Evolutionary conservation across 345 rosid species (phyloP), one percentile per base, ranked within the genome.

Genomic region (Cardamine resedifolia): DNA sequence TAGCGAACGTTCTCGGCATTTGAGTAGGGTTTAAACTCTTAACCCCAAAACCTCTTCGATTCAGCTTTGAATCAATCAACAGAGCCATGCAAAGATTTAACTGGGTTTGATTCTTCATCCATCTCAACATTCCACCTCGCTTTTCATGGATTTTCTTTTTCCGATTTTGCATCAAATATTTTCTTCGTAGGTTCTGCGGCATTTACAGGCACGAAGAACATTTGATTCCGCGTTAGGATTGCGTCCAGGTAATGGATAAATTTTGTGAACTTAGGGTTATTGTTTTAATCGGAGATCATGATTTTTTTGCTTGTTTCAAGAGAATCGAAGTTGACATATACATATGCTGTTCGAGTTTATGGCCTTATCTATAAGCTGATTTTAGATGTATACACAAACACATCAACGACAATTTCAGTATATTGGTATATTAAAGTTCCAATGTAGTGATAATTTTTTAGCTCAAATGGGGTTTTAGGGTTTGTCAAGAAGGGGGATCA

Each of bases 131-230:
- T 12, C 4, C 20, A 14, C 52, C 34, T 20, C 18, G 7, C 24
- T 28, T 57, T 57, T 26, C 39, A 8, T 15, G 3, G 20, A n/a
- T n/a, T n/a, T n/a, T 3, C 10, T 48, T 33, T 21, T 1, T 0
- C 11, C 26, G 36, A 19, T 56, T 11, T 7, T 3, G 23, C 4
- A 4, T 41, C 0, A 18, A 41, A 41, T 15, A 18, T 7, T 14
- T 38, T 71, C 49, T 5, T 14, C 44, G 10, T 62, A 88, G 98
- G 79, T 79, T 72, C 84, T 83, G 77, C 83, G 83, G 77, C 85
- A 58, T 59, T 70, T 84, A 51, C 76, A 73, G 51, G 71, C 82
- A 23, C 80, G 78, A 4, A 10, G 70, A 11, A 74, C 78, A 24
- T 51, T 66, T n/a, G 84, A 79, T 58, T 71, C 82, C 64, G 6